Evolutionary conservation across 805 yeast species (phyloP), one percentile per base, ranked within the genome.

Genomic region (Candida piceae): DNA sequence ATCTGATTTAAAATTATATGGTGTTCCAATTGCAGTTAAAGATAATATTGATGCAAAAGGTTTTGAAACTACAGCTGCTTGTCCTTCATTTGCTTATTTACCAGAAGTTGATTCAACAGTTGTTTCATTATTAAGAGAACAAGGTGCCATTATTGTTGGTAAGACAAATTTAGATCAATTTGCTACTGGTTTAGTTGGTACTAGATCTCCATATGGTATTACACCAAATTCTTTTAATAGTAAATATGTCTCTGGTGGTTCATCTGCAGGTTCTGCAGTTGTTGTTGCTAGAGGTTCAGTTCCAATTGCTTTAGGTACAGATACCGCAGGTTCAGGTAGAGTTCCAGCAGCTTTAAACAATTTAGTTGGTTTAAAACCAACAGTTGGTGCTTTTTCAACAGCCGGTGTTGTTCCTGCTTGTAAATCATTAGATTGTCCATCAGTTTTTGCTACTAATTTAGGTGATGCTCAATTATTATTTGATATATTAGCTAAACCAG

Each of bases 391-490:
- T 1, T 80, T 90, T 50, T 84, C 95, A 7, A 78, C 94, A 40
- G 59, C 69, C 4, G 98, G 98, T 44, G 95, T 90, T n/a, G 93
- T 93, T 6, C 97, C 97, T 12, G 97, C 97, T 13, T 90, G 98
- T 64, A 85, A 82, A 58, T 86, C 96, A 1, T 71, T 90, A 36
- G 98, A 90, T 60, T 86, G 96, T 60, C 94, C 87, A 17, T 86
- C 96, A 11, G 73, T 89, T 31, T 89, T 93, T 58, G 68, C 96
- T 1, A 64, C 83, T 44, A 83, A 78, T 45, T 60, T 93, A 42
- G 64, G 70, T 23, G 98, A 90, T 61, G 96, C 97, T 9, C 95
- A 90, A 64, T 56, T 73, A 17, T 74, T 78, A 16, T 84, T 87
- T 61, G 68, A 72, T 38, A 61, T 86, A 34, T 68, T 87, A 68